Base-by-base conservation (phyloP, 352 stramenopile species). In the Pythium brachiatum region DNA sequence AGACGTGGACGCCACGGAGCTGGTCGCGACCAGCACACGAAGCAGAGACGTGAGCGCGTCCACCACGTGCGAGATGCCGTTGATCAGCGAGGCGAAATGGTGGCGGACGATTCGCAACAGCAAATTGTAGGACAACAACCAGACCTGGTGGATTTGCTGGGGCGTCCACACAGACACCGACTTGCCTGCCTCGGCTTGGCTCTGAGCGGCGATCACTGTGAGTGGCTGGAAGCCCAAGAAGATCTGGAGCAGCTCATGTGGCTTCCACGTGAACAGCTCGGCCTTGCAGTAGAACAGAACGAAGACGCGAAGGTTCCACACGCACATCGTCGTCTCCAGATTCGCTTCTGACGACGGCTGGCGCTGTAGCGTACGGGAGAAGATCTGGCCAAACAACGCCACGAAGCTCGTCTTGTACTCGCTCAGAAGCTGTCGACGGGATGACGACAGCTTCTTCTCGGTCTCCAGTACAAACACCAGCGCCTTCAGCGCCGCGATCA, bases 221-320 rank as follows among this genome's bases (percentile, higher is more conserved):
- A 95, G 56, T 25, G 83, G 76, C 61, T 89, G 76, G 53, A 95
- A 91, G 3, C 74, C 81, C 8, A 71, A 61, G 31, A 94, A 87
- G 26, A 88, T 62, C 23, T 88, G 74, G n/a, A 83, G 73, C 29
- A 95, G 64, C 58, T 95, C 84, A 26, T 84, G 67, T 0, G 68
- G 70, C 68, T 88, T 86, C 86, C 86, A 94, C 18, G 81, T 78
- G 58, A 94, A 95, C 21, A 92, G 63, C 56, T 94, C 86, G 0
- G 81, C 68, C 53, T 91, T 95, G 62, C 73, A 86, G 52, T 89
- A 93, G 36, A 89, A 68, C 7, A 89, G 66, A 48, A 81, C 77
- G 26, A 94, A 86, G 7, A 72, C 73, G 34, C 81, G 78, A 38
- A 91, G 66, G 15, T 76, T 89, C 72, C 72, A 88, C 13, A 86